Evolutionary conservation across 2,329 filamentous ascomycete species (phyloP).

Genomic region (Paradendryphiella salina): DNA sequence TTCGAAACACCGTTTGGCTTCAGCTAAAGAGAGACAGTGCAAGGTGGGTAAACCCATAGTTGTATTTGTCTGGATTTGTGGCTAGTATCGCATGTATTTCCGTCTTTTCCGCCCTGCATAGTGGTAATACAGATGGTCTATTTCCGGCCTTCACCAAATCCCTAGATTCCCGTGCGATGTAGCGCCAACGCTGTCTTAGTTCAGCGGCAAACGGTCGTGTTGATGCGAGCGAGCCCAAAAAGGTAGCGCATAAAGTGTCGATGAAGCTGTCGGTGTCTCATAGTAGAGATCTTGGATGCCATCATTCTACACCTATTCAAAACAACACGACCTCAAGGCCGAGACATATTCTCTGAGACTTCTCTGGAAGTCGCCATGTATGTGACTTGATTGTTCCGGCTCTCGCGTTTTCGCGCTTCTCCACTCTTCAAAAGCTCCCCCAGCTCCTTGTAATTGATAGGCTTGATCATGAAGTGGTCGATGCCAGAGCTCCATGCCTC

Average conservation of each 20-base stretch:
- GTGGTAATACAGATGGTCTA: too few relatives aligned
- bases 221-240: too few relatives aligned
- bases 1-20: constrained; percentile 6
- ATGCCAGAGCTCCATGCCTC: constrained; percentile 38
- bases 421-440: constrained; percentile 20
- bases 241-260: too few relatives aligned
- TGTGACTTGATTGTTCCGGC: neutral
- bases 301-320: neutral
- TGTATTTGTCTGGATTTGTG: too few relatives aligned
- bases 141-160: too few relatives aligned
- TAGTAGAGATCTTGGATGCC: neutral
- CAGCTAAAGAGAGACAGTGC: neutral
- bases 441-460: constrained; percentile 35
- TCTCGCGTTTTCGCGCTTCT: constrained; percentile 2
- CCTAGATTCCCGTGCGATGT: too few relatives aligned
- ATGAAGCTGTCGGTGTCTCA: neutral
- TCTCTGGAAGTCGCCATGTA: neutral
- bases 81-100: too few relatives aligned
- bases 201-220: too few relatives aligned
- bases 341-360: neutral
- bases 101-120: too few relatives aligned
- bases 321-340: neutral
- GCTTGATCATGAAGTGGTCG: constrained; percentile 42
- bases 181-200: too few relatives aligned
- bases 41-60: too few relatives aligned